These are phyloP conservation scores for Xylaria sp. DNA, from an alignment of 2,329 filamentous ascomycete genomes.

Conservation along the genomic window DNA sequence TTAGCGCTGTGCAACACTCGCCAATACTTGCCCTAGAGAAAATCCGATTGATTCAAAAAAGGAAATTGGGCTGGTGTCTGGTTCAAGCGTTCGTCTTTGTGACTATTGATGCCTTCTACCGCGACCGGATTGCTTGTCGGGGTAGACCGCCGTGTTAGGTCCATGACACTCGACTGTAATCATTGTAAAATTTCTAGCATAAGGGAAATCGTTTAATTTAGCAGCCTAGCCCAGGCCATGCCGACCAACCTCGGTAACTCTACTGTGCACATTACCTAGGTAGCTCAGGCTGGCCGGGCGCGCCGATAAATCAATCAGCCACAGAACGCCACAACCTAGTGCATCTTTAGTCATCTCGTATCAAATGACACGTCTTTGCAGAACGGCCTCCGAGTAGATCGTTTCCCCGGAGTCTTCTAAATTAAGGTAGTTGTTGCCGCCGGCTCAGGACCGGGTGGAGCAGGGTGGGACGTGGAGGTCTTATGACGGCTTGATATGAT, in stretches of 20 bases:
- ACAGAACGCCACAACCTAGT: background rate
- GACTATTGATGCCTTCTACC: too few species aligned
- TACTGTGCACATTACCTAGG: background rate
- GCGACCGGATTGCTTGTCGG: too few species aligned
- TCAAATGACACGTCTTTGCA: background rate
- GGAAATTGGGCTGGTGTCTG: background rate
- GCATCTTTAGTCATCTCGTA: background rate
- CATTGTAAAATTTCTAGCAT: too few species aligned
- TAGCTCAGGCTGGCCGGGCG: background rate
- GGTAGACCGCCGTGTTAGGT: too few species aligned
- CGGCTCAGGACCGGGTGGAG: too few species aligned
- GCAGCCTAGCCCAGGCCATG: too few species aligned
- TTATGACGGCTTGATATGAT: too few species aligned
- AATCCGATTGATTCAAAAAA: background rate
- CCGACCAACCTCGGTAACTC: too few species aligned
- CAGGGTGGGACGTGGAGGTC: too few species aligned
- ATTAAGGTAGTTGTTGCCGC: background rate
- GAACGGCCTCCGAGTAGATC: background rate
- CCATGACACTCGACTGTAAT: too few species aligned
- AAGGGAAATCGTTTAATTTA: too few species aligned
- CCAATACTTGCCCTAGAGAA: slow-evolving; percentile 5
- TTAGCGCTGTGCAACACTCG: slow-evolving; percentile 5
- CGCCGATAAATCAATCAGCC: background rate
- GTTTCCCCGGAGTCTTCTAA: background rate
- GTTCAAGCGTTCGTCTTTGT: too few species aligned